These are phyloP conservation scores for Pichia terricola DNA, from an alignment of 1,139 yeast species.

Conservation along the genomic window DNA sequence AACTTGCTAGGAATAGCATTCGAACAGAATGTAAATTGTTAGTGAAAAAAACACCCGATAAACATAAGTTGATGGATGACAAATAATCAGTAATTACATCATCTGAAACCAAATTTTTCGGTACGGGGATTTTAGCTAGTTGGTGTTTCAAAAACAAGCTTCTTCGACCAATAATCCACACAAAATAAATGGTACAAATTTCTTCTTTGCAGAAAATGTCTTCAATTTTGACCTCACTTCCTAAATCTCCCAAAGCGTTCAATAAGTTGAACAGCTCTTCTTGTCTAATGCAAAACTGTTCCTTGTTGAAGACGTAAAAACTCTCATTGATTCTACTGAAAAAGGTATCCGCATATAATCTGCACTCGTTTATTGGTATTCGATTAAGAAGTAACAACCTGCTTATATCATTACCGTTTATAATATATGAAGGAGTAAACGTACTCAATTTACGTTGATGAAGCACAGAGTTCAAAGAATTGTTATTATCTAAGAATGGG, in stretches of 20 bases:
- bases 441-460: constrained; percentile 1
- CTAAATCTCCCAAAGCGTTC: not conserved
- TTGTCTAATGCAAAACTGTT: constrained; percentile 21
- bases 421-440: constrained; percentile 3
- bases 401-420: constrained; percentile 14
- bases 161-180: constrained; percentile 27
- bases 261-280: constrained; percentile 20
- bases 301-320: constrained; percentile 26
- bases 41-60: constrained; percentile 27
- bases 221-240: not conserved
- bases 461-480: constrained; percentile 3
- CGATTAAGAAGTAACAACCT: constrained; percentile 20
- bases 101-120: constrained; percentile 4
- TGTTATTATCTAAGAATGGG: constrained; percentile 2
- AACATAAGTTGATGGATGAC: constrained; percentile 26
- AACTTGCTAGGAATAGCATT: constrained; percentile 26
- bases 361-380: constrained; percentile 22
- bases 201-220: constrained; percentile 16
- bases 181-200: constrained; percentile 29
- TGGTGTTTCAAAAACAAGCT: constrained; percentile 6
- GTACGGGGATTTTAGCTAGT: not conserved
- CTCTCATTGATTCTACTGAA: constrained; percentile 28
- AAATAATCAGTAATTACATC: constrained; percentile 17
- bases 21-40: constrained; percentile 28
- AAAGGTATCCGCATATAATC: constrained; percentile 25